Evolutionary conservation across 2,329 filamentous ascomycete genomes (phyloP).

Genomic region (Stemphylium lycopersici): DNA sequence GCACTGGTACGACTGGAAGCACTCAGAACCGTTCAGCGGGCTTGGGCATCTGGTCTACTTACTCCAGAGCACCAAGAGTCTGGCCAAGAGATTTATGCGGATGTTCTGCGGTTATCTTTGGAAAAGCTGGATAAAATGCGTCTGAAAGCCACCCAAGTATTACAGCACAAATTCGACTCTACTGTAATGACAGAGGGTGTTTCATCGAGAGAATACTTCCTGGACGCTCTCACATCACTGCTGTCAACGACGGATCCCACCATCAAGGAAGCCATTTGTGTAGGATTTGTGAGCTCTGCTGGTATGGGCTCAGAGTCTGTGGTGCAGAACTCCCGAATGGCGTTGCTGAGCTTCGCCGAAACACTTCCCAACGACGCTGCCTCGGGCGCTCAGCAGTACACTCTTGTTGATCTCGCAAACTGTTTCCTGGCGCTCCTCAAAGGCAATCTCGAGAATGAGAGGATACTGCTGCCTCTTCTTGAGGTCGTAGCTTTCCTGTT

Average conservation of each 20-base stretch:
- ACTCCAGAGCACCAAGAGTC: conserved; percentile 13
- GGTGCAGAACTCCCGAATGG: conserved; percentile 70
- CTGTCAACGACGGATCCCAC: conserved; percentile 12
- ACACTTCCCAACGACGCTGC: conserved; percentile 22
- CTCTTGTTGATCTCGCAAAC: conserved; percentile 32
- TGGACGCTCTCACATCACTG: conserved; percentile 54
- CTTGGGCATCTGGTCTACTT: conserved; percentile 35
- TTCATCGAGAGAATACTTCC: conserved; percentile 67
- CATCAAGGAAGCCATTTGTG: conserved; percentile 57
- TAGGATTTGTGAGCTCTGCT: conserved; percentile 74
- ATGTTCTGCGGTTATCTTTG: conserved; percentile 71
- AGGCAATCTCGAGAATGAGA: conserved; percentile 60
- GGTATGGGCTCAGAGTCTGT: conserved; percentile 80
- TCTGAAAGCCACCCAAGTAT: conserved; percentile 35
- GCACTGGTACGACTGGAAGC: conserved; percentile 84
- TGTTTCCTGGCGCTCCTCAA: conserved; percentile 40
- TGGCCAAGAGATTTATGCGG: conserved; percentile 37
- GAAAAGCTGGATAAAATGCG: conserved; percentile 93
- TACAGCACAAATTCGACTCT: conserved; percentile 11
- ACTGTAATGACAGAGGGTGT: conserved; percentile 44
- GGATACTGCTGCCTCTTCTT: conserved; percentile 75
- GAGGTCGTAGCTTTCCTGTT: conserved; percentile 77
- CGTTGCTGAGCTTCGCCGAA: conserved; percentile 59
- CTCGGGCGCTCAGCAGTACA: conserved; percentile 17
- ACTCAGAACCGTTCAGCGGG: conserved; percentile 67